phyloP scores from a whole-genome alignment of 768 basidiomycete genomes.

The Chalciporus sphaerocephalus region DNA sequence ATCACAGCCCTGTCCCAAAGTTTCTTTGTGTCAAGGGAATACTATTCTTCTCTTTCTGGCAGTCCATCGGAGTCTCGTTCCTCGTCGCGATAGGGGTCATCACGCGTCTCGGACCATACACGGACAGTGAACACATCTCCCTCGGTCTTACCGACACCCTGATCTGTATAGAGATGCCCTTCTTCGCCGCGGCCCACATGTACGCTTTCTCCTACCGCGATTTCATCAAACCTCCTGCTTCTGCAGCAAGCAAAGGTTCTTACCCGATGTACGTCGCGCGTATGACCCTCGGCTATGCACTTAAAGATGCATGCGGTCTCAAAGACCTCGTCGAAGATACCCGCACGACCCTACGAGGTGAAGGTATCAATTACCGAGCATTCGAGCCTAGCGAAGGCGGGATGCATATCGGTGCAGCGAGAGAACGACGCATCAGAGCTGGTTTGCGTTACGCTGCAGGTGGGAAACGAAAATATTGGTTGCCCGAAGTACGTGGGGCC shows the following conservation, averaged over 20 bases:
- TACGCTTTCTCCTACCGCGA: constrained; percentile 92
- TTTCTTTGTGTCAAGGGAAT: constrained; percentile 99
- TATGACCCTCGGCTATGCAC: constrained; percentile 82
- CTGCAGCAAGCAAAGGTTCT: constrained; percentile 17
- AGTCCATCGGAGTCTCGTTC: constrained; percentile 78
- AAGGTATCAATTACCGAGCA: constrained; percentile 92
- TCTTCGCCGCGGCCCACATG: constrained; percentile 93
- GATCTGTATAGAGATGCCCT: constrained; percentile 95
- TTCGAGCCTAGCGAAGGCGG: constrained; percentile 95
- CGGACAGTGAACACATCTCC: constrained; percentile 83
- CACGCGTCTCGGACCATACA: constrained; percentile 79
- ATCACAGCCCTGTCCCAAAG: constrained; percentile 80
- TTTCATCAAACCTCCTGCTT: constrained; percentile 57
- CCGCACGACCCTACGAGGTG: constrained; percentile 74
- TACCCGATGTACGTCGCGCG: constrained; percentile 66
- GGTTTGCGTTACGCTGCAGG: constrained; percentile 89
- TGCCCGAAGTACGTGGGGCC: constrained; percentile 57
- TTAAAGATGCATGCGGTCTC: constrained; percentile 82
- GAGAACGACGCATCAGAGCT: constrained; percentile 83
- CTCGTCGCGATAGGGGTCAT: constrained; percentile 82
- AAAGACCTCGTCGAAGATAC: constrained; percentile 86
- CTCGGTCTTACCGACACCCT: constrained; percentile 86
- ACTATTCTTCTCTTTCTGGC: constrained; percentile 99
- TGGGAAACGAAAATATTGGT: constrained; percentile 94
- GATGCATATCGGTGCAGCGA: constrained; percentile 84